phyloP scores from a whole-genome alignment of 108 stramenopile genomes.

The Discostella stelligeroides region DNA sequence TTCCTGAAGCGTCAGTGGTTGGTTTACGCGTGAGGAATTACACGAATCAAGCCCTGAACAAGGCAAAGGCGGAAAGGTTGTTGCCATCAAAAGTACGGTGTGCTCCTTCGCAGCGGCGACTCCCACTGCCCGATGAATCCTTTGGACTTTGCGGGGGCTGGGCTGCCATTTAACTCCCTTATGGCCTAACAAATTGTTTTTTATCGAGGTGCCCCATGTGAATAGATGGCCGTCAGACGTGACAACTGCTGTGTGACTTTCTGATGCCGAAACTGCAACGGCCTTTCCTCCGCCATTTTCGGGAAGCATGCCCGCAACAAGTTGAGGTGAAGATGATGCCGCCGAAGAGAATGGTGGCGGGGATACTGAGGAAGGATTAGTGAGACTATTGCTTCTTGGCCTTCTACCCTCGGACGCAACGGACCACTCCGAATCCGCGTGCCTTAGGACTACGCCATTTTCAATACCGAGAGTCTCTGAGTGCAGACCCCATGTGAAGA shows the following conservation, averaged over 20 bases:
- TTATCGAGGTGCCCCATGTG: constrained; percentile 78
- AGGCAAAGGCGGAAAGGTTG: constrained; percentile 66
- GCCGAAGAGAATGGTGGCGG: background rate
- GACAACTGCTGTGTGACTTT: constrained; percentile 77
- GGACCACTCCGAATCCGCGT: constrained; percentile 16
- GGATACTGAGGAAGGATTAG: background rate
- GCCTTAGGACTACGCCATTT: background rate
- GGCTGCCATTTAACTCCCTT: constrained; percentile 80
- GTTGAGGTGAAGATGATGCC: constrained; percentile 58
- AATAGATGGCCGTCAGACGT: constrained; percentile 74
- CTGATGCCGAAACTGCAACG: constrained; percentile 78
- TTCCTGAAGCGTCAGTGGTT: constrained; percentile 45
- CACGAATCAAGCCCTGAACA: background rate
- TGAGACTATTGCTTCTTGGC: constrained; percentile 22
- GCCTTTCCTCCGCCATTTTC: constrained; percentile 82
- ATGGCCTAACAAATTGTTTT: constrained; percentile 72
- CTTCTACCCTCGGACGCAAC: constrained; percentile 19
- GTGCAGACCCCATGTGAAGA: constrained; percentile 93
- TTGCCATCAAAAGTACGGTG: constrained; percentile 74
- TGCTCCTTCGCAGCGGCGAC: constrained; percentile 84
- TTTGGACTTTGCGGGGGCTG: constrained; percentile 69
- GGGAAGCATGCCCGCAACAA: constrained; percentile 80
- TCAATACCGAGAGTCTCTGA: constrained; percentile 66
- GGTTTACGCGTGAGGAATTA: background rate
- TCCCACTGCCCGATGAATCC: constrained; percentile 75